These are phyloP conservation scores for Aspergillus pseudonomiae DNA, from an alignment of 2,329 filamentous ascomycete genomes.

Conservation along the genomic window DNA sequence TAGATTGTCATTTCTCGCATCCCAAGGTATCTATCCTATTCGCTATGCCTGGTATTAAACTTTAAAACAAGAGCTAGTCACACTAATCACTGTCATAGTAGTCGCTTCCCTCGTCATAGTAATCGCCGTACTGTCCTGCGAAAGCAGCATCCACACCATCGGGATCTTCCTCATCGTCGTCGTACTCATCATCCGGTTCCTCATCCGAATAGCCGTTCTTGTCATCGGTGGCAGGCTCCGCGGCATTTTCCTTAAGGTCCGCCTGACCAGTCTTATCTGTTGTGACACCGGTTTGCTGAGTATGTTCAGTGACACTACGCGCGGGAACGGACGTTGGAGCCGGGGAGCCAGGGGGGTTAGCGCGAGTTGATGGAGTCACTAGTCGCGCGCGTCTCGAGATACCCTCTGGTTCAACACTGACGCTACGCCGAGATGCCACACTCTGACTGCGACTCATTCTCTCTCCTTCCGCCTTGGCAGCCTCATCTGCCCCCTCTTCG, in stretches of 20 bases:
- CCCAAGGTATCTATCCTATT: background rate
- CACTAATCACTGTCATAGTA: constrained; percentile 34
- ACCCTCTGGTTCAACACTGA: constrained; percentile 30
- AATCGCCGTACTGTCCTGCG: constrained; percentile 38
- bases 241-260: constrained; percentile 27
- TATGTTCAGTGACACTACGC: constrained; percentile 6
- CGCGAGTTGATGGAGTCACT: constrained; percentile 17
- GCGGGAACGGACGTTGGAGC: constrained; percentile 13
- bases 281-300: constrained; percentile 7
- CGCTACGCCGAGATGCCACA: constrained; percentile 33
- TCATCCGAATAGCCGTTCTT: constrained; percentile 17
- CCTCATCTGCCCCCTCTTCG: constrained; percentile 36
- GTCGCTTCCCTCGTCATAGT: constrained; percentile 38
- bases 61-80: background rate
- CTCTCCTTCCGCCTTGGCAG: constrained; percentile 32
- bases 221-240: constrained; percentile 23
- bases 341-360: constrained; percentile 21
- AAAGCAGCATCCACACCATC: constrained; percentile 41
- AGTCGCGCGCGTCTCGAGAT: constrained; percentile 21
- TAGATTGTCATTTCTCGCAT: background rate
- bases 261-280: constrained; percentile 16
- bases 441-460: constrained; percentile 36
- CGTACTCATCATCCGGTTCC: constrained; percentile 33
- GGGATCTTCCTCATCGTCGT: constrained; percentile 36
- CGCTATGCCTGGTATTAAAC: background rate